These are phyloP conservation scores for Calonectria montana DNA, from an alignment of 2,329 filamentous ascomycete species.

Conservation along the genomic window DNA sequence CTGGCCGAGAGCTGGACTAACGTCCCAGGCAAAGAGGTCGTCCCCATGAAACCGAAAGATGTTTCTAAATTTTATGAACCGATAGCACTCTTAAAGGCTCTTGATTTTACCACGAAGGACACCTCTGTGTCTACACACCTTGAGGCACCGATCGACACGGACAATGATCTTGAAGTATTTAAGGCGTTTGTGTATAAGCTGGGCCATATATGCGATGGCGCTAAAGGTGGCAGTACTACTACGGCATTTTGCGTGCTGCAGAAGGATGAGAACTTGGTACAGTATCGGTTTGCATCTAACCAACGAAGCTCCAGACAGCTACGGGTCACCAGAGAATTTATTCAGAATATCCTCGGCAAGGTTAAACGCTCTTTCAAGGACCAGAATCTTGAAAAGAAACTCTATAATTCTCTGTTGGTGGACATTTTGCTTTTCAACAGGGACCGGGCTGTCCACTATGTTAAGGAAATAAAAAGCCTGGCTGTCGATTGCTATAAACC, in stretches of 20 bases:
- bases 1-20: not conserved
- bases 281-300: slow-evolving; percentile 44
- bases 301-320: slow-evolving; percentile 20
- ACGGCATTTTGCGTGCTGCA: slow-evolving; percentile 39
- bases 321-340: slow-evolving; percentile 1
- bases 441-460: slow-evolving; percentile 13
- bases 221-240: slow-evolving; percentile 24
- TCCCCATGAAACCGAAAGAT: not conserved
- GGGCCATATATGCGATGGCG: slow-evolving; percentile 25
- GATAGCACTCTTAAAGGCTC: slow-evolving; percentile 17
- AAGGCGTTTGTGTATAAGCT: slow-evolving; percentile 31
- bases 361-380: not conserved
- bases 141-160: slow-evolving; percentile 15
- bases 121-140: not conserved
- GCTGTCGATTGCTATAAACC: not conserved
- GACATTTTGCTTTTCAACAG: slow-evolving; percentile 25
- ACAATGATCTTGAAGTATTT: slow-evolving; percentile 14
- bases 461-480: not conserved
- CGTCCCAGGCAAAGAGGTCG: not conserved
- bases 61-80: slow-evolving; percentile 28
- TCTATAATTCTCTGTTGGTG: not conserved
- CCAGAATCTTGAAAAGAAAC: not conserved
- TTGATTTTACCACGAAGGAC: slow-evolving; percentile 2
- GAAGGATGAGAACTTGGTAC: slow-evolving; percentile 24
- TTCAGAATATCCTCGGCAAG: slow-evolving; percentile 7